Base-by-base conservation (phyloP, 1,139 yeast species). In the Blastobotrys capitulatus region DNA sequence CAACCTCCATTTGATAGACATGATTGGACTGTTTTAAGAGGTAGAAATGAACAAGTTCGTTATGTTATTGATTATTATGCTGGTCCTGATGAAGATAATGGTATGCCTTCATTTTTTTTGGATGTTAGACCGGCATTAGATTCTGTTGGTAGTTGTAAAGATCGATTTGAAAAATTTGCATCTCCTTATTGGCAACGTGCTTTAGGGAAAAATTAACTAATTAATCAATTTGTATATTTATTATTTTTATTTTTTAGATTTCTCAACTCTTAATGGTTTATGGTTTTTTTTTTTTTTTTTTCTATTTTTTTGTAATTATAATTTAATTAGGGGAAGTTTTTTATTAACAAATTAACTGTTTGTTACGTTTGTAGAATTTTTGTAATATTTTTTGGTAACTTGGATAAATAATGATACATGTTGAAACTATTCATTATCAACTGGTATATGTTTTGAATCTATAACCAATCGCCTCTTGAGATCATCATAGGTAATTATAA, bases 121-220 rank as follows among this genome's bases (percentile, higher is more conserved):
- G 98, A 92, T 66, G 96, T 95, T 20, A 79, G 99, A 57, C 98
- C 98, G 0, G 98, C 96, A 1, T 72, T 90, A 57, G 98, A 94
- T 66, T 74, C 74, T 52, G 63, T 80, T 1, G 69, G 72, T 0
- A 83, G 76, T 59, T 87, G 83, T 3, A 62, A 68, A 46, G 97
- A 88, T 65, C 75, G 97, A 54, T 71, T 83, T 52, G 65, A 66
- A 38, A 79, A 74, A 58, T 78, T 80, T 72, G 66, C 77, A 27
- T 68, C 68, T 25, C 78, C 78, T 4, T 63, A 72, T 32, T 68
- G 73, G 70, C 63, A 64, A 49, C 67, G 72, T 60, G 79, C 80
- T 38, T 63, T 76, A 72, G 79, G 78, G 31, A 37, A 37, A 16
- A 6, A 16, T 2, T 18, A n/a, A n/a, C n/a, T 6, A 38, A 4